phyloP scores from a whole-genome alignment of 192 early-diverging fungal genomes.

The Physocladia obscura region DNA sequence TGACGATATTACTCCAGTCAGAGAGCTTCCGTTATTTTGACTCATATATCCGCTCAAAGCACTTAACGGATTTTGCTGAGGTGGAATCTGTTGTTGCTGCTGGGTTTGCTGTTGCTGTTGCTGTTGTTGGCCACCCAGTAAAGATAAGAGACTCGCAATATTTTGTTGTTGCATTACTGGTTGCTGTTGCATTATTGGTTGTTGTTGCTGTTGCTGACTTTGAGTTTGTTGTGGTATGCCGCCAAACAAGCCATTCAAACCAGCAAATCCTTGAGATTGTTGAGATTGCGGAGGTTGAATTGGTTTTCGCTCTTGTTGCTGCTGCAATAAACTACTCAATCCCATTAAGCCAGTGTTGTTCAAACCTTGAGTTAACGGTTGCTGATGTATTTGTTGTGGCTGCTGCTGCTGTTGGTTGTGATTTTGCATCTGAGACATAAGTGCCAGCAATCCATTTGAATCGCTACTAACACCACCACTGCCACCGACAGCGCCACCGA shows the following conservation, averaged over 20 bases:
- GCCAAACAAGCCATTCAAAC: not conserved
- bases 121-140: constrained; percentile 24
- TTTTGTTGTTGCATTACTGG: too few relatives aligned
- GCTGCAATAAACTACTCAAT: constrained; percentile 19
- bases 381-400: not conserved
- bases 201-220: too few relatives aligned
- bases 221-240: not conserved
- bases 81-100: constrained; percentile 2
- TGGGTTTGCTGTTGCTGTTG: constrained; percentile 23
- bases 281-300: not conserved
- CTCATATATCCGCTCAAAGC: constrained; percentile 6
- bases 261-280: constrained; percentile 5
- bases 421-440: constrained; percentile 21
- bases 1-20: too few relatives aligned
- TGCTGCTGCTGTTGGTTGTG: not conserved
- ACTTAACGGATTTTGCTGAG: not conserved
- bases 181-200: too few relatives aligned
- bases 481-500: not conserved
- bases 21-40: not conserved
- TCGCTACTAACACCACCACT: not conserved
- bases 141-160: constrained; percentile 5
- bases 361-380: not conserved
- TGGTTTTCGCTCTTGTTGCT: constrained; percentile 27
- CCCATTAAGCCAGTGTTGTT: constrained; percentile 16
- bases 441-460: not conserved